Conservation (phyloP, 768 basidiomycete species). For the Ephemerocybe angulata region DNA sequence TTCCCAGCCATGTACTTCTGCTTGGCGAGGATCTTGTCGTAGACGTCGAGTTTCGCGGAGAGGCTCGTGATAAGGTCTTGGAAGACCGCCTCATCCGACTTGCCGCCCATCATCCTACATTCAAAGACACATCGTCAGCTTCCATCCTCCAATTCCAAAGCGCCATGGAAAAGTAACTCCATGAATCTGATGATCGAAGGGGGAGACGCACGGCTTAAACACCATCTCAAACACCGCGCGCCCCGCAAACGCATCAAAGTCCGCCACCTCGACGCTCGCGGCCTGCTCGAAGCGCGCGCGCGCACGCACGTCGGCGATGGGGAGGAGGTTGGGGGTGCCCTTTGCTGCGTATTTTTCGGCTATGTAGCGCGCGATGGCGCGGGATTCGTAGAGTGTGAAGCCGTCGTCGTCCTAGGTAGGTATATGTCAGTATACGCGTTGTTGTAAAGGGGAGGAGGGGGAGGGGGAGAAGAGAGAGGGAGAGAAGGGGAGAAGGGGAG, state of each 20-base stretch:
- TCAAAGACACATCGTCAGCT: no score
- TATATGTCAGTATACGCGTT: neutral
- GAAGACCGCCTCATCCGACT: constrained; percentile 22
- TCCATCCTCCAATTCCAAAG: neutral
- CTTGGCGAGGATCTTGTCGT: constrained; percentile 51
- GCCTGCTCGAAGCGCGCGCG: constrained; percentile 40
- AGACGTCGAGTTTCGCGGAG: constrained; percentile 42
- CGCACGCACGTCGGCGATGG: constrained; percentile 25
- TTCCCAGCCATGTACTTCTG: constrained; percentile 55
- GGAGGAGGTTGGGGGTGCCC: constrained; percentile 43
- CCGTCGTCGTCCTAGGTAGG: constrained; percentile 46
- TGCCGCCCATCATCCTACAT: constrained; percentile 11
- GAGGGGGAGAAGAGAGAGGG: neutral
- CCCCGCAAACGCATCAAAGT: constrained; percentile 42
- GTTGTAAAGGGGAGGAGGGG: neutral
- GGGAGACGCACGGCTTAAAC: constrained; percentile 41
- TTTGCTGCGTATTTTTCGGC: constrained; percentile 46
- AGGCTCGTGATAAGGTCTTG: constrained; percentile 29
- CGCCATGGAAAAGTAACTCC: neutral
- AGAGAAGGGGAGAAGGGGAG: neutral
- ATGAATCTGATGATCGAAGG: neutral
- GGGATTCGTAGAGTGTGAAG: constrained; percentile 55
- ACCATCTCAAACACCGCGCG: constrained; percentile 44
- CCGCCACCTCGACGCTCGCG: constrained; percentile 43
- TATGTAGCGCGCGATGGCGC: constrained; percentile 57